Evolutionary conservation across 2,329 filamentous ascomycete genomes (phyloP).

Genomic region (Fusarium algeriense): DNA sequence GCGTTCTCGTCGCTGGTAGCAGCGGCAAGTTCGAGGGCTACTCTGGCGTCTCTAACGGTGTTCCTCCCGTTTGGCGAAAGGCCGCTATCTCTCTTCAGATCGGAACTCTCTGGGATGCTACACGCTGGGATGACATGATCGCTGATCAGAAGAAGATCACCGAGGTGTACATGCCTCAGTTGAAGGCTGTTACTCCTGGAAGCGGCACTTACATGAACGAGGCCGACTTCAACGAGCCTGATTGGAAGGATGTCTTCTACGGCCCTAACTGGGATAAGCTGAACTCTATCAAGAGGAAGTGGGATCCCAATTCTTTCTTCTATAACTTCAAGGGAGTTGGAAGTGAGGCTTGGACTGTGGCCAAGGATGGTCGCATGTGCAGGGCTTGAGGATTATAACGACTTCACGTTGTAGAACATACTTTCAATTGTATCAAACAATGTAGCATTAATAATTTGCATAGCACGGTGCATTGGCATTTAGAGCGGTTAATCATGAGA

Average conservation of each 20-base stretch:
- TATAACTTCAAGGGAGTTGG: constrained; percentile 64
- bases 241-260: constrained; percentile 60
- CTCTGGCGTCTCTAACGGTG: neutral
- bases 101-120: constrained; percentile 43
- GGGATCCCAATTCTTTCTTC: constrained; percentile 61
- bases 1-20: constrained; percentile 1
- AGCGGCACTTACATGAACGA: constrained; percentile 65
- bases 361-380: constrained; percentile 33
- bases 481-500: neutral
- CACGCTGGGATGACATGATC: constrained; percentile 48
- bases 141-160: constrained; percentile 50
- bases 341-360: constrained; percentile 60
- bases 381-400: neutral
- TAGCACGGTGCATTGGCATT: neutral
- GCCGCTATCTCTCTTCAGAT: constrained; percentile 1
- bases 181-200: constrained; percentile 54
- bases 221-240: constrained; percentile 59
- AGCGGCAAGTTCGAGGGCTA: neutral
- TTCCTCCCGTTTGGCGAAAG: constrained; percentile 1
- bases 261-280: constrained; percentile 60
- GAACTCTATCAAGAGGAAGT: constrained; percentile 62
- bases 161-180: constrained; percentile 42
- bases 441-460: neutral
- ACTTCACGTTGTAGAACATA: neutral
- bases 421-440: neutral